Percentiles rank a stretch among this genome's conserved stretches.
These are phyloP conservation scores for Tubosaeta brunneosetosa DNA, from an alignment of 768 basidiomycete species.

Conservation along the genomic window DNA sequence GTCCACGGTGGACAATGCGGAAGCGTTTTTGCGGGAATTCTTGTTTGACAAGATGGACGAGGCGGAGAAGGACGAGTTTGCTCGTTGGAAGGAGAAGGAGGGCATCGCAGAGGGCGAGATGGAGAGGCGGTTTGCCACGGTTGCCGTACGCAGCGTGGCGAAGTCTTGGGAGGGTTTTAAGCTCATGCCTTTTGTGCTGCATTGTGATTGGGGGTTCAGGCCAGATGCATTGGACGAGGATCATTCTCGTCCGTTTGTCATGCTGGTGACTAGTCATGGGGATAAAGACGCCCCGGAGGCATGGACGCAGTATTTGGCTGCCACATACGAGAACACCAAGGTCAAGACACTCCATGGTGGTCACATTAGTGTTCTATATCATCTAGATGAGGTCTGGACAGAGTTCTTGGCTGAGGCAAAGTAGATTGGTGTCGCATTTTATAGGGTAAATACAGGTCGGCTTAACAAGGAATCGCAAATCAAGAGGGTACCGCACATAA, in stretches of 20 bases:
- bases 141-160: constrained; percentile 43
- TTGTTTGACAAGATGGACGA: constrained; percentile 41
- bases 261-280: constrained; percentile 40
- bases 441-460: not conserved
- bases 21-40: constrained; percentile 35
- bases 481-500: constrained; percentile 18
- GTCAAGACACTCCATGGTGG: constrained; percentile 44
- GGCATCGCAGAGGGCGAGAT: constrained; percentile 41
- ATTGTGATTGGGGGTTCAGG: constrained; percentile 49
- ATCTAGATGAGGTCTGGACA: constrained; percentile 44
- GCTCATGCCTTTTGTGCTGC: constrained; percentile 37
- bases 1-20: constrained; percentile 36
- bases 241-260: constrained; percentile 41
- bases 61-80: constrained; percentile 30
- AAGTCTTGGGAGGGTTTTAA: constrained; percentile 51
- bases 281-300: constrained; percentile 40
- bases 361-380: constrained; percentile 44
- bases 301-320: constrained; percentile 48
- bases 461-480: constrained; percentile 20
- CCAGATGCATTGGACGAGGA: constrained; percentile 42
- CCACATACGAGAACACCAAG: constrained; percentile 40
- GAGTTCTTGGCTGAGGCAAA: constrained; percentile 22
- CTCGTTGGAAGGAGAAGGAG: constrained; percentile 38
- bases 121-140: constrained; percentile 38
- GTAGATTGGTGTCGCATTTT: constrained; percentile 3